Percentiles rank a stretch among this genome's conserved stretches.
Conservation (phyloP, 2,329 filamentous ascomycete genomes). For the Nemania abortiva region DNA sequence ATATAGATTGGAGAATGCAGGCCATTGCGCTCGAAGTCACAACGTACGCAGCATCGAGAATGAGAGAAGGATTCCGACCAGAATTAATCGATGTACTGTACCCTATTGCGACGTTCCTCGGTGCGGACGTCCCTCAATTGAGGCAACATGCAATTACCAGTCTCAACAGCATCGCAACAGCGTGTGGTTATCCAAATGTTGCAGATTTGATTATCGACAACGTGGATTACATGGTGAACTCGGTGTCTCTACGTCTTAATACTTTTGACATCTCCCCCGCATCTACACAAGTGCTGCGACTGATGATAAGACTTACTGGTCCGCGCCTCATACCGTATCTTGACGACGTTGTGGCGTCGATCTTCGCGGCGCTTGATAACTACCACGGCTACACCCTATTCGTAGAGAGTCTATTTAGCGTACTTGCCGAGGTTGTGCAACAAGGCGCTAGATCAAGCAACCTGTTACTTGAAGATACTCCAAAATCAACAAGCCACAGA, state of each 20-base stretch:
- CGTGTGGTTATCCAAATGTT: conserved; percentile 80
- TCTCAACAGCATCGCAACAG: conserved; percentile 80
- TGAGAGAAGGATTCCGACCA: conserved; percentile 76
- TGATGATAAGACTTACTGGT: conserved; percentile 93
- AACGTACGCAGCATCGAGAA: conserved; percentile 77
- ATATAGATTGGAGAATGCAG: conserved; percentile 76
- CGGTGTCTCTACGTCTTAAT: conserved; percentile 88
- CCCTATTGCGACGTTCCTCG: conserved; percentile 88
- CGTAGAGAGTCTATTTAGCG: conserved; percentile 86
- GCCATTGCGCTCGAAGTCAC: conserved; percentile 85
- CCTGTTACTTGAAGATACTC: conserved; percentile 60
- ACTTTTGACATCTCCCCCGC: conserved; percentile 93
- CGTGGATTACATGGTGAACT: conserved; percentile 96
- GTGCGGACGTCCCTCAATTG: conserved; percentile 74
- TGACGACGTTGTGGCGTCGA: conserved; percentile 89
- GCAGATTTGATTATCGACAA: conserved; percentile 86
- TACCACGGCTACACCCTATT: conserved; percentile 93
- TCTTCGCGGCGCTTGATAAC: conserved; percentile 92
- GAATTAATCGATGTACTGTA: conserved; percentile 94
- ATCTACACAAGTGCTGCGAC: conserved; percentile 87
- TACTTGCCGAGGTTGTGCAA: conserved; percentile 84
- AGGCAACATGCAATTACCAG: conserved; percentile 86
- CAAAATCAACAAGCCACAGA: conserved; percentile 55
- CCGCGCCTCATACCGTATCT: conserved; percentile 85
- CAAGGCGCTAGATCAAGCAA: conserved; percentile 76